Percentiles rank a stretch among this genome's conserved stretches.
Conservation (phyloP, 1,284 basidiomycete genomes). For the Trametes hirsuta region DNA sequence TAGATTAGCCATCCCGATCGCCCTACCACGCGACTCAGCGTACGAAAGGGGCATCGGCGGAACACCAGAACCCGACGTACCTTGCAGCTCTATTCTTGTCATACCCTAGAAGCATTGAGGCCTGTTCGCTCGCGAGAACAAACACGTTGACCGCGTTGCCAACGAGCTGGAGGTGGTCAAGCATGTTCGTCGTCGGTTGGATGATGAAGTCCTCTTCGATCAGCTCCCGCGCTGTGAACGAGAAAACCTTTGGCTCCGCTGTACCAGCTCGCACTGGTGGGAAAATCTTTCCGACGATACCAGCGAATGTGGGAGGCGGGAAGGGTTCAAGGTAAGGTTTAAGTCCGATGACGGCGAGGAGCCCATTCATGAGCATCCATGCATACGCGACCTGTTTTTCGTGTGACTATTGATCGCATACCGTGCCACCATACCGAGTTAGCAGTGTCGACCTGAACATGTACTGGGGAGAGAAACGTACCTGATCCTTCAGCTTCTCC, state of each 20-base stretch:
- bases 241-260: slow-evolving; percentile 5
- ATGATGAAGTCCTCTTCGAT: slow-evolving; percentile 18
- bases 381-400: slow-evolving; percentile 7
- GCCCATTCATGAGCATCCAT: slow-evolving; percentile 12
- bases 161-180: slow-evolving; percentile 14
- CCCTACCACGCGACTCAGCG: neutral
- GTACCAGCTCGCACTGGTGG: neutral
- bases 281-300: slow-evolving; percentile 8
- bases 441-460: neutral
- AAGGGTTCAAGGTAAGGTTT: slow-evolving; percentile 1
- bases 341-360: slow-evolving; percentile 6
- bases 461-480: neutral
- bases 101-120: slow-evolving; percentile 6
- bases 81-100: slow-evolving; percentile 8
- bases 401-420: neutral
- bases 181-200: slow-evolving; percentile 10
- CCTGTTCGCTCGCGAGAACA: slow-evolving; percentile 2
- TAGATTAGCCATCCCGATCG: slow-evolving; percentile 11
- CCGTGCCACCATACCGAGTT: neutral
- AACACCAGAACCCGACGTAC: neutral
- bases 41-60: neutral
- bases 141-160: slow-evolving; percentile 13
- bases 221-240: slow-evolving; percentile 15
- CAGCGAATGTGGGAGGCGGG: slow-evolving; percentile 6
- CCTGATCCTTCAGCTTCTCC: slow-evolving; percentile 9